Percentiles rank a stretch among this genome's conserved stretches.
Conservation (phyloP, 192 early-diverging fungal species). For the Coemansia sp. region DNA sequence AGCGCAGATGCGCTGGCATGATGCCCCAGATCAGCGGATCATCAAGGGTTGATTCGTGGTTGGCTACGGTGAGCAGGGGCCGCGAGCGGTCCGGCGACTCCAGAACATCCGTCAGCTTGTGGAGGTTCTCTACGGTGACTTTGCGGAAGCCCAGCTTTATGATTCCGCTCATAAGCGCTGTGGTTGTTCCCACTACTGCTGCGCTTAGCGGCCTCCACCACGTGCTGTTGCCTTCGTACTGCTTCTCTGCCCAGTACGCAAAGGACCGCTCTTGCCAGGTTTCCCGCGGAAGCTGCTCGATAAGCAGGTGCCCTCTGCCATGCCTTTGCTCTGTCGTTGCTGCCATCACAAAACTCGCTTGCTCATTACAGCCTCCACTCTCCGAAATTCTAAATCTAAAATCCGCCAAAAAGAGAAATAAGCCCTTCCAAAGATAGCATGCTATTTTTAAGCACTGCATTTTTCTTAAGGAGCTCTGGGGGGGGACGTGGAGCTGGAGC, state of each 20-base stretch:
- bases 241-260: slow-evolving; percentile 42
- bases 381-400: too few relatives aligned
- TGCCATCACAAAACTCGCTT: too few relatives aligned
- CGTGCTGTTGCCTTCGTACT: slow-evolving; percentile 18
- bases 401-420: too few relatives aligned
- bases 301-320: slow-evolving; percentile 13
- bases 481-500: too few relatives aligned
- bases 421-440: too few relatives aligned
- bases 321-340: not conserved
- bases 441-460: too few relatives aligned
- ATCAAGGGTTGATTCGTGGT: slow-evolving; percentile 71
- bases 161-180: slow-evolving; percentile 23
- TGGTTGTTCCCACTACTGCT: slow-evolving; percentile 23
- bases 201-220: slow-evolving; percentile 50
- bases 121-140: slow-evolving; percentile 55
- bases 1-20: slow-evolving; percentile 58
- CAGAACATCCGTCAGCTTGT: slow-evolving; percentile 59
- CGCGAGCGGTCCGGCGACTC: slow-evolving; percentile 53
- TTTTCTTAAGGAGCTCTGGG: too few relatives aligned
- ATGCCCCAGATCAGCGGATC: slow-evolving; percentile 77
- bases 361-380: too few relatives aligned
- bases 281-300: slow-evolving; percentile 23
- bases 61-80: slow-evolving; percentile 71
- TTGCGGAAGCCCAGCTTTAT: slow-evolving; percentile 32
- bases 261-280: slow-evolving; percentile 43